A percentile compares a stretch with the other conserved stretches of the same genome.
Conservation (phyloP, 768 basidiomycete genomes). For the Lactarius evosmus region DNA sequence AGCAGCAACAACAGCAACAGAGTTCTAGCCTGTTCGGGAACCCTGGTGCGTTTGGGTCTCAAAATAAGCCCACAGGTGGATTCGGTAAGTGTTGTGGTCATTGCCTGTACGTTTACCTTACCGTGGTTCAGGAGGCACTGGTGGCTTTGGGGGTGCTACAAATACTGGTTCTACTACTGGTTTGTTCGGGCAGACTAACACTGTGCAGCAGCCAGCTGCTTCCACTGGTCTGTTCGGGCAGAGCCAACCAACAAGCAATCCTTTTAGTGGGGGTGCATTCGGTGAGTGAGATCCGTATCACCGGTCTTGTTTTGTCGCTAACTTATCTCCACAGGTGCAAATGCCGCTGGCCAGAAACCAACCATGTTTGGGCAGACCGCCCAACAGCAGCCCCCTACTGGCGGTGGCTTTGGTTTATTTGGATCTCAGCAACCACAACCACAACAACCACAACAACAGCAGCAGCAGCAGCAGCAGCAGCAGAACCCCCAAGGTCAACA, state of each 20-base stretch:
- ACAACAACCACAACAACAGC: constrained; percentile 38
- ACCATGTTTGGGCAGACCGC: constrained; percentile 27
- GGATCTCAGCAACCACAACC: constrained; percentile 37
- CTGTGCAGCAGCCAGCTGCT: constrained; percentile 35
- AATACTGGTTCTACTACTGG: constrained; percentile 25
- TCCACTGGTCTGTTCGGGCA: constrained; percentile 36
- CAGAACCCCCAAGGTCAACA: constrained; percentile 38
- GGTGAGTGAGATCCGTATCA: constrained; percentile 26
- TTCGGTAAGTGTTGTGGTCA: constrained; percentile 18
- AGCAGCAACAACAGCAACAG: constrained; percentile 16
- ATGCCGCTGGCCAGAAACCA: constrained; percentile 30
- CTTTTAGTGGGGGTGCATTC: constrained; percentile 32
- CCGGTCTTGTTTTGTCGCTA: not conserved
- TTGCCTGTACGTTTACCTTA: constrained; percentile 3
- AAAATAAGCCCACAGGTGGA: constrained; percentile 34
- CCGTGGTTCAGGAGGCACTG: constrained; percentile 11
- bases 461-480: constrained; percentile 30
- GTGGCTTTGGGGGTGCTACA: constrained; percentile 22
- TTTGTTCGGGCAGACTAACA: constrained; percentile 31
- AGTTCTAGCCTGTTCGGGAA: constrained; percentile 33
- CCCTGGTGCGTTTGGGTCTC: constrained; percentile 34
- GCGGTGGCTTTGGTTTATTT: constrained; percentile 29
- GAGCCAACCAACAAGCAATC: constrained; percentile 18
- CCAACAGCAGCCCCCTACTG: constrained; percentile 23
- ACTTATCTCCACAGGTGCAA: constrained; percentile 9